Conservation (phyloP, 768 basidiomycete genomes). For the Baorangia bicolor region DNA sequence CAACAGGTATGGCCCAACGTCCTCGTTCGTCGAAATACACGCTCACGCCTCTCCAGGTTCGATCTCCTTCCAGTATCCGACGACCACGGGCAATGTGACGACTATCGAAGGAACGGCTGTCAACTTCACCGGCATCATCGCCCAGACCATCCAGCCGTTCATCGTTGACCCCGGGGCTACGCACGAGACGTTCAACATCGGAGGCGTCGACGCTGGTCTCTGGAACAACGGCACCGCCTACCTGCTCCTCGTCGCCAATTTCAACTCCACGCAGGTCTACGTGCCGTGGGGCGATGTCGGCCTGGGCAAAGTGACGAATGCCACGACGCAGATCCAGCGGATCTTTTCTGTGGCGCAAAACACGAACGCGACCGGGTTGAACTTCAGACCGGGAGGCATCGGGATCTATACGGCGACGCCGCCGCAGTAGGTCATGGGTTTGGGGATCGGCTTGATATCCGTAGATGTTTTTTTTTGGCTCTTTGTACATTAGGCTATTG, state of each 20-base stretch:
- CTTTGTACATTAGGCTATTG: too few species aligned
- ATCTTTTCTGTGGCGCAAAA: constrained; percentile 11
- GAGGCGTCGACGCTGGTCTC: constrained; percentile 24
- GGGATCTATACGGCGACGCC: constrained; percentile 25
- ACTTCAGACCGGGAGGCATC: constrained; percentile 13
- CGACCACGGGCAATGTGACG: constrained; percentile 14
- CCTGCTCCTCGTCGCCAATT: constrained; percentile 22
- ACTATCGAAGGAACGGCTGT: constrained; percentile 25
- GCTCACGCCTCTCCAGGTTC: constrained; percentile 18
- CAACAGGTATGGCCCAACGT: constrained; percentile 14
- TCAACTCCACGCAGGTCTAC: background rate
- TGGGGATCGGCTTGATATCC: too few species aligned
- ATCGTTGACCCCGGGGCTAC: constrained; percentile 12
- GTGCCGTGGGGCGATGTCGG: constrained; percentile 24
- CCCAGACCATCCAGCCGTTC: constrained; percentile 19
- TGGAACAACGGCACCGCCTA: constrained; percentile 25
- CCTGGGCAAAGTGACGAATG: constrained; percentile 11
- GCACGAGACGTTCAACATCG: constrained; percentile 2
- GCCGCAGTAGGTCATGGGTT: background rate
- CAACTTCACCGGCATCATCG: constrained; percentile 3
- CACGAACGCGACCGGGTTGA: constrained; percentile 23
- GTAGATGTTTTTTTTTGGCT: too few species aligned
- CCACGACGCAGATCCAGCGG: constrained; percentile 18
- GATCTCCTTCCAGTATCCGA: constrained; percentile 30
- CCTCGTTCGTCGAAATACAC: background rate